phyloP scores from a whole-genome alignment of 2,329 filamentous ascomycete species.

The Peltaster fructicola region DNA sequence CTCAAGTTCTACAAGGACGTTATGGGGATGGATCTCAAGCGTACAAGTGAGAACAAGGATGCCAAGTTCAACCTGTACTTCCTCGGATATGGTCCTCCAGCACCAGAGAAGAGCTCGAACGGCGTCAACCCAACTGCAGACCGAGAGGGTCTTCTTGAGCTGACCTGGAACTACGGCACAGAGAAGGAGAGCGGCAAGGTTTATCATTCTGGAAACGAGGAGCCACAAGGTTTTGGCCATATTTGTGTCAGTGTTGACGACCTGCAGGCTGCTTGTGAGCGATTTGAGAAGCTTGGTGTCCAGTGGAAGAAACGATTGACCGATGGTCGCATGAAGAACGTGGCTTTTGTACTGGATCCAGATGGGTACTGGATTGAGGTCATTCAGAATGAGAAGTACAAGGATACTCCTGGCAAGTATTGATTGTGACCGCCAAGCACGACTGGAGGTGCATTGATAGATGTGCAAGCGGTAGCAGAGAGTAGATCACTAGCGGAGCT shows the following conservation, averaged over 20 bases:
- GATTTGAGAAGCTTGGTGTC: slow-evolving; percentile 66
- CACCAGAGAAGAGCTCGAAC: slow-evolving; percentile 35
- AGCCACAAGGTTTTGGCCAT: slow-evolving; percentile 89
- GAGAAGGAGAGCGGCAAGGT: slow-evolving; percentile 71
- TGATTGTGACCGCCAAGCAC: no score
- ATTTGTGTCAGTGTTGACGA: slow-evolving; percentile 81
- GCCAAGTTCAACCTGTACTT: slow-evolving; percentile 84
- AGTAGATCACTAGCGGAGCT: no score
- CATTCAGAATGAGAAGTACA: slow-evolving; percentile 60
- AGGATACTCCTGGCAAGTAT: slow-evolving; percentile 12
- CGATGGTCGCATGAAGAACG: slow-evolving; percentile 77
- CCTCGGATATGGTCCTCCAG: slow-evolving; percentile 49
- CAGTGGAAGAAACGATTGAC: slow-evolving; percentile 92
- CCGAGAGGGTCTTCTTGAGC: slow-evolving; percentile 70
- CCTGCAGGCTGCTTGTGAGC: slow-evolving; percentile 67
- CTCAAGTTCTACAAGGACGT: slow-evolving; percentile 47
- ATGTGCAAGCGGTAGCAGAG: no score
- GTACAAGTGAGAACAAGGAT: slow-evolving; percentile 50
- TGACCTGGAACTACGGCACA: slow-evolving; percentile 71
- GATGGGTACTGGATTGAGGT: slow-evolving; percentile 70
- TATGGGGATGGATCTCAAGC: slow-evolving; percentile 71
- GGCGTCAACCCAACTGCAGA: slow-evolving; percentile 42
- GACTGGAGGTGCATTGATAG: no score
- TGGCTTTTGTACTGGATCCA: slow-evolving; percentile 70
- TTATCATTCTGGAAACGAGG: slow-evolving; percentile 83